phyloP scores from a whole-genome alignment of 441 rosid species.

The Arabidopsis hybrid region DNA sequence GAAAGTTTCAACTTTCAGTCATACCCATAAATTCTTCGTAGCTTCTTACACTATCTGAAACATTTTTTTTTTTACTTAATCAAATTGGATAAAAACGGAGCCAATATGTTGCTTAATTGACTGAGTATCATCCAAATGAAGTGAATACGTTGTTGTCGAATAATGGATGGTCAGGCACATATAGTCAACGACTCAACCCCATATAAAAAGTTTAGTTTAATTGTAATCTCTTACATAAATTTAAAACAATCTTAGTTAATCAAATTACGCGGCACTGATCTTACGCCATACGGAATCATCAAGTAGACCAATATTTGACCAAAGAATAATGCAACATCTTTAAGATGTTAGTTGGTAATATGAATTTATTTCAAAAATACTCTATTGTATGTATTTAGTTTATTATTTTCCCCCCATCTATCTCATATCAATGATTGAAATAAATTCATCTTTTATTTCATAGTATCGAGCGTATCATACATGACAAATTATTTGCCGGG shows the following conservation, averaged over 20 bases:
- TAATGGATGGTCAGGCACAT: slow-evolving; percentile 22
- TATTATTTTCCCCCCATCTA: neutral
- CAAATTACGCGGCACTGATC: slow-evolving; percentile 7
- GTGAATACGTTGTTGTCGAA: slow-evolving; percentile 20
- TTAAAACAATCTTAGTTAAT: neutral
- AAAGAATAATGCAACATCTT: slow-evolving; percentile 8
- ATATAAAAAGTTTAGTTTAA: neutral
- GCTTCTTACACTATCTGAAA: slow-evolving; percentile 19
- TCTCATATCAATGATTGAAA: neutral
- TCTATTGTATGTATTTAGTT: neutral
- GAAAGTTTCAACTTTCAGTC: slow-evolving; percentile 4
- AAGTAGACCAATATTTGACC: slow-evolving; percentile 26
- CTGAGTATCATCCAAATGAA: slow-evolving; percentile 29
- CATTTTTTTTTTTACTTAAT: neutral
- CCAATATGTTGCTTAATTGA: slow-evolving; percentile 26
- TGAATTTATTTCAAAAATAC: slow-evolving; percentile 26
- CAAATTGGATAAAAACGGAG: neutral
- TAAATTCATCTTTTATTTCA: neutral
- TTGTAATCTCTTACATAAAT: neutral
- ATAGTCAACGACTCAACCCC: slow-evolving; percentile 18
- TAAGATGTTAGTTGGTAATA: slow-evolving; percentile 23
- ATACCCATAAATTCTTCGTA: slow-evolving; percentile 4
- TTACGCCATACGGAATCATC: slow-evolving; percentile 19
- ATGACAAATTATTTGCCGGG: slow-evolving; percentile 11
- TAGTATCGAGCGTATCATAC: slow-evolving; percentile 3